Base-by-base conservation (phyloP, 2,329 filamentous ascomycete genomes). In the Pleurostoma richardsiae region DNA sequence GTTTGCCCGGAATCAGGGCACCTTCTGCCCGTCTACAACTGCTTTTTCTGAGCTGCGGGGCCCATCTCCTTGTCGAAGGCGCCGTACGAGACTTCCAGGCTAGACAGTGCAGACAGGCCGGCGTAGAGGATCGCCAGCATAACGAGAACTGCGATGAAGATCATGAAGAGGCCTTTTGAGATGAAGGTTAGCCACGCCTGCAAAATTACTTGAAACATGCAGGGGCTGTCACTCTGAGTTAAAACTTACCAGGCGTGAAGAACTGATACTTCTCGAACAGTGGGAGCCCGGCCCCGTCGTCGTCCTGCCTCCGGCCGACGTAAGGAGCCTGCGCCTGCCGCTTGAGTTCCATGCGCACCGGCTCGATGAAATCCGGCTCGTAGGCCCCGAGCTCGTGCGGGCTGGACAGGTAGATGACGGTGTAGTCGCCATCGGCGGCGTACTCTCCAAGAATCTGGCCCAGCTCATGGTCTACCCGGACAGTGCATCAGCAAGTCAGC, bases 1-100 rank as follows among this genome's bases (percentile, higher is more conserved):
- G 19, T 19, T 19, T 19, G 19, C 19, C 19, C 19, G 19, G 19
- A 19, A 19, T 19, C 19, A 19, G 19, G 19, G 19, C 19, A 19
- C 40, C 40, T 50, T 38, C 27, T 40, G 42, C 36, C 39, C 31
- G n/a, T 36, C 33, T 36, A 36, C 33, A 36, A 8, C 33, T 85
- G 77, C 73, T 90, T 95, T 81, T 91, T 95, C 69, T 95, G 88
- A 30, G 86, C 86, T 36, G 83, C 76, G n/a, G 90, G 88, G 0
- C 90, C 89, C 76, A 90, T 95, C 57, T 96, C 92, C 75, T 96
- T 96, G 64, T 95, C 92, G 63, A 97, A 99, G 2, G 94, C 90
- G 52, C 88, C 90, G 65, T 97, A 97, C 1, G 89, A 88, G 30
- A 97, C 89, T 65, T 96, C 78, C 19, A 99, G 76, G 55, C 89